A percentile compares a stretch with the other conserved stretches of the same genome.
phyloP scores from a whole-genome alignment of 495 filamentous ascomycete genomes.

The Talaromyces proteolyticus region DNA sequence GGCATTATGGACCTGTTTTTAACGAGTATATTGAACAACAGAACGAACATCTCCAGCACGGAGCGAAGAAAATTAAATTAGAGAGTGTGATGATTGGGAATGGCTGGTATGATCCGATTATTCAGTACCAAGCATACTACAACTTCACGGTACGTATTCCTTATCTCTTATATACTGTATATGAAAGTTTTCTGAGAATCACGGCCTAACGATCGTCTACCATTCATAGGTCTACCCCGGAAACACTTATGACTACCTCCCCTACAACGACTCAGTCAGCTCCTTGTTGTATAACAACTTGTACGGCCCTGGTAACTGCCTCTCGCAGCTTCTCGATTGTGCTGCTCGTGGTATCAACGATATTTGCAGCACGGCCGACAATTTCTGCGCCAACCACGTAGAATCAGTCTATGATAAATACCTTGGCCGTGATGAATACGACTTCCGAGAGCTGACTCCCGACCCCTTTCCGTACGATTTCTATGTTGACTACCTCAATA shows the following conservation, averaged over 20 bases:
- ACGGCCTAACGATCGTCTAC: neutral
- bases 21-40: conserved; percentile 44
- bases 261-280: conserved; percentile 39
- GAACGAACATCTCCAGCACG: conserved; percentile 43
- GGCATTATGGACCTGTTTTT: conserved; percentile 50
- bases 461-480: conserved; percentile 58
- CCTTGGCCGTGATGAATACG: conserved; percentile 52
- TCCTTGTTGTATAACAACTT: conserved; percentile 52
- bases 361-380: conserved; percentile 43
- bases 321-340: conserved; percentile 47
- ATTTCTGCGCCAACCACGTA: conserved; percentile 49
- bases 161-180: no score
- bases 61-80: conserved; percentile 46
- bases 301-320: conserved; percentile 57
- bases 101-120: conserved; percentile 52
- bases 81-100: conserved; percentile 53
- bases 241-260: conserved; percentile 55
- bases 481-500: conserved; percentile 56
- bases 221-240: conserved; percentile 25
- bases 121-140: conserved; percentile 60
- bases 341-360: conserved; percentile 34
- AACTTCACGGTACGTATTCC: conserved; percentile 42
- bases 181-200: conserved; percentile 1
- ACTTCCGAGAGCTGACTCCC: conserved; percentile 48
- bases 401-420: conserved; percentile 47